Percentiles rank a stretch among this genome's conserved stretches.
These are phyloP conservation scores for Ophiostoma novo-ulmi DNA, from an alignment of 2,329 filamentous ascomycete species.

Conservation along the genomic window DNA sequence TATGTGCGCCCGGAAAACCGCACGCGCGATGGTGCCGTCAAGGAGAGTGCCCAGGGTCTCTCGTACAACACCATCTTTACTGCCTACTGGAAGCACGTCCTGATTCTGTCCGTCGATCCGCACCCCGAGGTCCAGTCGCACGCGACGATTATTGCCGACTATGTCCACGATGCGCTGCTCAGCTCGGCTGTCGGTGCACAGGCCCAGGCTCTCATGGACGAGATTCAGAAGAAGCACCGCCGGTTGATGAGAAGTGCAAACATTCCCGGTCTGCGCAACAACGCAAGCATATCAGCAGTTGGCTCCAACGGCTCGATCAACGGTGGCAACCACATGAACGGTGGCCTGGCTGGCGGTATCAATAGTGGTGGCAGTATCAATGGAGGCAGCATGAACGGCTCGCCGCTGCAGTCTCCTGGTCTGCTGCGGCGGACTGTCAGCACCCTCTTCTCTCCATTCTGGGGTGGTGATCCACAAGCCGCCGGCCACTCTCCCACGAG, in stretches of 20 bases:
- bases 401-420: constrained; percentile 52
- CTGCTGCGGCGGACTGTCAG: constrained; percentile 60
- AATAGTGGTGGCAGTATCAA: constrained; percentile 1
- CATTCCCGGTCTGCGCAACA: constrained; percentile 42
- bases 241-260: constrained; percentile 42
- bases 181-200: constrained; percentile 68
- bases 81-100: constrained; percentile 86
- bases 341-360: constrained; percentile 4
- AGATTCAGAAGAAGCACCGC: constrained; percentile 55
- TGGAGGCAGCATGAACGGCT: constrained; percentile 29
- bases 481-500: constrained; percentile 21
- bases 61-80: constrained; percentile 89
- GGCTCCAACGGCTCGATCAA: neutral
- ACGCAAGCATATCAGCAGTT: constrained; percentile 35
- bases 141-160: constrained; percentile 79
- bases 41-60: constrained; percentile 52
- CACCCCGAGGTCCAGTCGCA: constrained; percentile 88
- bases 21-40: constrained; percentile 54
- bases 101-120: constrained; percentile 88
- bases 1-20: constrained; percentile 54
- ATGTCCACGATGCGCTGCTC: constrained; percentile 71
- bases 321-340: neutral
- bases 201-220: constrained; percentile 67
- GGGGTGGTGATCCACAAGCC: constrained; percentile 39
- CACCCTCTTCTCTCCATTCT: constrained; percentile 56